Base-by-base conservation (phyloP, 768 basidiomycete genomes). In the Tylopilus subfusipes region DNA sequence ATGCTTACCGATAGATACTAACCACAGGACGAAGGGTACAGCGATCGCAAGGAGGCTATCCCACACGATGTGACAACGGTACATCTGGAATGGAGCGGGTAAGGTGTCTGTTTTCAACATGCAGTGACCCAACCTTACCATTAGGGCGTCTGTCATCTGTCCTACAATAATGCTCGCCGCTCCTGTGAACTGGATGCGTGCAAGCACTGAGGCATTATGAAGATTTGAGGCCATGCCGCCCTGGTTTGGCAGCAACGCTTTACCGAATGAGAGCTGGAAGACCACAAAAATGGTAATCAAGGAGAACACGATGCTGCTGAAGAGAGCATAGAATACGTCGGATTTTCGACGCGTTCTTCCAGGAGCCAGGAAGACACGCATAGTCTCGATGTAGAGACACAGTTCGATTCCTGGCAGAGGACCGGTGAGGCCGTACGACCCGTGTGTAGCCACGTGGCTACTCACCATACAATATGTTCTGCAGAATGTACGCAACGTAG, bases 61-160 rank as follows among this genome's bases (percentile, higher is more conserved):
- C 73, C 72, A 76, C 11, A 75, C 55, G 27, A 72, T 57, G 19
- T 56, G 68, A 51, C 72, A 72, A 19, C 73, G 74, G 54, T 72
- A 69, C 13, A 75, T 60, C 74, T 33, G 31, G 13, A 33, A 33
- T 12, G 31, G 31, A 33, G 13, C 31, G 12, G 31, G 11, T 13
- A 2, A 46, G 33, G 7, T 3, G n/a, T 44, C 31, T 11, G 13
- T 31, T 42, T 42, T 13, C 12, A 27, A 24, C 42, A 5, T 25
- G 5, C 42, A 25, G 16, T 16, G 24, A 42, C 42, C 31, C 11
- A 19, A 14, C 64, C 56, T 63, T 51, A 60, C 56, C 59, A 60
- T 54, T 1, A 54, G 22, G 2, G 13, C 75, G 43, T 73, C 71
- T 10, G 65, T 65, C 54, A 74, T 52, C 30, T 71, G 62, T 5